phyloP scores from a whole-genome alignment of 73 alveolate genomes.

The Stentor roeselii region DNA sequence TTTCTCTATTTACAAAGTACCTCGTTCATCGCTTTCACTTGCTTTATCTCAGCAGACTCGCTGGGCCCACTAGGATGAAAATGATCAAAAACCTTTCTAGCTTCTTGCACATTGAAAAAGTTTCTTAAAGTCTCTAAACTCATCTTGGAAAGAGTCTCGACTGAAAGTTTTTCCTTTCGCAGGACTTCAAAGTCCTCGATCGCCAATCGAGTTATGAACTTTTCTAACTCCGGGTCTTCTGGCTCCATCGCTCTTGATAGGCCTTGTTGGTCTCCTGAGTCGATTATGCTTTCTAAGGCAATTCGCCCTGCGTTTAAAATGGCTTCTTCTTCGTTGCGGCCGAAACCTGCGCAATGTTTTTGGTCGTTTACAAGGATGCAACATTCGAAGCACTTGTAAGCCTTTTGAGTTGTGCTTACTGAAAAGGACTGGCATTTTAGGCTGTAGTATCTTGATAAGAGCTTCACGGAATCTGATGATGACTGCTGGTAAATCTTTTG shows the following conservation, averaged over 20 bases:
- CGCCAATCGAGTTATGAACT: background rate
- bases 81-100: background rate
- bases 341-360: conserved; percentile 12
- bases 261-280: background rate
- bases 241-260: background rate
- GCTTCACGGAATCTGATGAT: background rate
- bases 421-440: background rate
- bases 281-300: conserved; percentile 1
- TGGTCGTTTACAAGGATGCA: background rate
- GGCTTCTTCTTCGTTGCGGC: conserved; percentile 23
- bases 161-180: background rate
- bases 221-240: background rate
- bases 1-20: conserved; percentile 8
- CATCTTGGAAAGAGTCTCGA: background rate
- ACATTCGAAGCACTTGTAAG: conserved; percentile 21
- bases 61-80: conserved; percentile 22
- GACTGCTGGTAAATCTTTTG: background rate
- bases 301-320: conserved; percentile 18
- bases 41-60: background rate
- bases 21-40: background rate
- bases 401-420: background rate
- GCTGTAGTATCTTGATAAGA: conserved; percentile 17
- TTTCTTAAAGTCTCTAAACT: background rate
- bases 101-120: background rate
- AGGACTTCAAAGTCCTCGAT: background rate